These are phyloP conservation scores for Schoenoplectus tabernaemontani DNA, from an alignment of 202 grass and related monocot genomes.

Conservation along the genomic window DNA sequence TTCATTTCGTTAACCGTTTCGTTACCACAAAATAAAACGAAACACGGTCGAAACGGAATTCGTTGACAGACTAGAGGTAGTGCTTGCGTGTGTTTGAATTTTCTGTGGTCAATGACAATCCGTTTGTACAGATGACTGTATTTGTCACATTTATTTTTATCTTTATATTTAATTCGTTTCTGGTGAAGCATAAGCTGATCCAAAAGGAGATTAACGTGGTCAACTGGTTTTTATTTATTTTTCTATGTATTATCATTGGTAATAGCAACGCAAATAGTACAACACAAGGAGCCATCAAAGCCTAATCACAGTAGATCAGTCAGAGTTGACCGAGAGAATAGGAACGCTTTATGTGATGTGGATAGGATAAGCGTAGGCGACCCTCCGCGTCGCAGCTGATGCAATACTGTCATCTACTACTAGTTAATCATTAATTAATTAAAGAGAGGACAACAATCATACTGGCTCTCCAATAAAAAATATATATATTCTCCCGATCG, in stretches of 20 bases:
- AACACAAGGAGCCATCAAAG: not conserved
- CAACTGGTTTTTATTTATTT: not conserved
- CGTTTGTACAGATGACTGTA: not conserved
- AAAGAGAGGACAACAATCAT: not conserved
- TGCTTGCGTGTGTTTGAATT: not conserved
- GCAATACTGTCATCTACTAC: not conserved
- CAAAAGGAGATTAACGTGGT: not conserved
- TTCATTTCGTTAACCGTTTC: too few species aligned
- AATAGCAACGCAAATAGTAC: not conserved
- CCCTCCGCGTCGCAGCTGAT: slow-evolving; percentile 49
- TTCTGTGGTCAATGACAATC: not conserved
- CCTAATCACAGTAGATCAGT: not conserved
- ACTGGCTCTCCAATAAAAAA: too few species aligned
- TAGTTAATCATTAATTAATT: not conserved
- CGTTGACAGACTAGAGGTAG: not conserved
- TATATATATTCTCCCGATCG: too few species aligned
- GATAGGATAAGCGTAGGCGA: slow-evolving; percentile 50
- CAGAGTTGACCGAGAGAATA: not conserved
- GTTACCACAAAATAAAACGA: too few species aligned
- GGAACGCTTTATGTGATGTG: slow-evolving; percentile 1
- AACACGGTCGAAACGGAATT: too few species aligned
- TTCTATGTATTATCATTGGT: too few species aligned
- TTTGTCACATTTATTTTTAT: too few species aligned
- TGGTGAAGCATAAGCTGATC: not conserved
- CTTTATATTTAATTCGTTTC: not conserved